Evolutionary conservation across 257 asterid species (phyloP), one percentile per base, ranked within the genome.

Genomic region (Przewalskia tangutica): DNA sequence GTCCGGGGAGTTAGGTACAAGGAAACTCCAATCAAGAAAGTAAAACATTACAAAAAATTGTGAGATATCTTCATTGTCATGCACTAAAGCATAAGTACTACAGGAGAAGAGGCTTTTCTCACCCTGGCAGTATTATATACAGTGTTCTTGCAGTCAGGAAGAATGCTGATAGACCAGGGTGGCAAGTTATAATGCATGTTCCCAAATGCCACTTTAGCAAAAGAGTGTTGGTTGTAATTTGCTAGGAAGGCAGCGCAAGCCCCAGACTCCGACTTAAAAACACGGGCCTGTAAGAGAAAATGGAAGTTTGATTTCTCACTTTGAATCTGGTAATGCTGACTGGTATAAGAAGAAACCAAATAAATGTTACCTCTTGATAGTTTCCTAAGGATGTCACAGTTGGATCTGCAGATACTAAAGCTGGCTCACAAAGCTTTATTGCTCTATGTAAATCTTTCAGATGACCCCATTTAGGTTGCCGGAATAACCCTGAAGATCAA

Each of bases 381-480:
- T 91, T 93, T 84, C 99, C n/a, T 3, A 96, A 97, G 23, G 97
- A 68, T 0, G 89, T 91, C 82, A 92, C 94, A 7, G 87, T 79
- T 48, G 94, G 99, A 88, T 92, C 89, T 63, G 88, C 93, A 59
- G 95, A 91, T 70, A 93, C 84, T 51, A 96, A 89, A 87, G 98
- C 98, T 46, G 97, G 98, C 86, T 96, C 99, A 82, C 98, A 94
- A 68, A 94, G 94, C 88, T 96, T 94, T 85, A 96, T 93, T 80
- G 98, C 99, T 89, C 99, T 82, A 83, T 96, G 99, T 84, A 96
- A 88, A 84, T 96, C 99, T 91, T 91, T 96, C 83, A 96, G 85
- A 88, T 96, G 99, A 54, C 99, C 99, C 99, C 99, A 96, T 86
- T 96, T 96, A 54, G 99, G 98, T 82, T 94, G 89, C 85, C 93